Conservation (phyloP, 352 stramenopile species). For the Aphanomyces stellatus region DNA sequence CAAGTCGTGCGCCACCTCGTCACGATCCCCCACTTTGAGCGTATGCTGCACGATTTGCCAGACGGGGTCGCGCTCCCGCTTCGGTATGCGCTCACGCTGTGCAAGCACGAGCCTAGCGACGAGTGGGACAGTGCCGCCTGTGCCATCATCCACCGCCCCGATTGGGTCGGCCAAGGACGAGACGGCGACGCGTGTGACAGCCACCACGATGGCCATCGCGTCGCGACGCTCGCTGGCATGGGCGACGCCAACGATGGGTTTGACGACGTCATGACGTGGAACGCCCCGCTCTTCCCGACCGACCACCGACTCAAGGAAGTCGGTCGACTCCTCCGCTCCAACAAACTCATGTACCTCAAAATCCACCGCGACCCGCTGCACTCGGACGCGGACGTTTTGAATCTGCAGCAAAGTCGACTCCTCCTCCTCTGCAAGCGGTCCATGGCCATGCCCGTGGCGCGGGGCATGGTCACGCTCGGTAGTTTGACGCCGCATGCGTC, state of each 20-base stretch:
- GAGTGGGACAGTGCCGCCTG: not conserved
- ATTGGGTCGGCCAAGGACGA: not conserved
- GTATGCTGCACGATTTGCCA: not conserved
- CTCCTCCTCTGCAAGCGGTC: conserved; percentile 90
- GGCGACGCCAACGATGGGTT: conserved; percentile 42
- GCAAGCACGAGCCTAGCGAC: not conserved
- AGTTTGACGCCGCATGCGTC: conserved; percentile 65
- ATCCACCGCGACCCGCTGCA: conserved; percentile 53
- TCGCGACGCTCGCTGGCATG: conserved; percentile 21
- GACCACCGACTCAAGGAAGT: conserved; percentile 81
- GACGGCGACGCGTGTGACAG: not conserved
- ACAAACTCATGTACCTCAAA: conserved; percentile 56
- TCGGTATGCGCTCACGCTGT: not conserved
- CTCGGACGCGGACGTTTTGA: conserved; percentile 62
- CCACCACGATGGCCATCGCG: conserved; percentile 14
- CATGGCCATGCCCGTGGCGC: conserved; percentile 88
- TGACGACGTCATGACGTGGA: conserved; percentile 40
- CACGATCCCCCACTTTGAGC: not conserved
- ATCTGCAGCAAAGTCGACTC: conserved; percentile 92
- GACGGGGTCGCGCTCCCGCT: not conserved
- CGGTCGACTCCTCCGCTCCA: conserved; percentile 66
- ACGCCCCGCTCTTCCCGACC: conserved; percentile 49
- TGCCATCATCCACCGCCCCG: not conserved
- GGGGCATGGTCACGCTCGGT: conserved; percentile 96
- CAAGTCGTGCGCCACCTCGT: not conserved